These are phyloP conservation scores for Nitzschia sp. DNA, from an alignment of 108 stramenopile species.

Conservation along the genomic window DNA sequence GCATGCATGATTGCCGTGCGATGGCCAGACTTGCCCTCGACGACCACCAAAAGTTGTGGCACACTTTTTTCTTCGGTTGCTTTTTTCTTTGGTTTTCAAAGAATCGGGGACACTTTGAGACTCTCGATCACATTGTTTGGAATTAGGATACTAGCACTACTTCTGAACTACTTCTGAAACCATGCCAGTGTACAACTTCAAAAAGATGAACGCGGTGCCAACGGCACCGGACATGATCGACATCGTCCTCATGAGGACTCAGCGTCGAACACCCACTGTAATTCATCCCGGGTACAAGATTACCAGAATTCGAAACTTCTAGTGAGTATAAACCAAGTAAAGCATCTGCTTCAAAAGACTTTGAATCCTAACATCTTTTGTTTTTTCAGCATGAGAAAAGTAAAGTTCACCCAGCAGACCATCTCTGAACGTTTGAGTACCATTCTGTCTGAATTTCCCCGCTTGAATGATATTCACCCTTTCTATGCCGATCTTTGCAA, in stretches of 20 bases:
- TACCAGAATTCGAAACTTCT: conserved; percentile 93
- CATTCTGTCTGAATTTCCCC: conserved; percentile 95
- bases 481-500: conserved; percentile 99
- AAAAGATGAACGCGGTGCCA: conserved; percentile 96
- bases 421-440: conserved; percentile 88
- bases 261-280: conserved; percentile 96
- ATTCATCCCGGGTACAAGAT: conserved; percentile 99
- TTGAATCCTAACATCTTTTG: background rate
- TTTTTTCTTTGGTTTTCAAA: too few species aligned
- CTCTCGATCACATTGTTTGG: too few species aligned
- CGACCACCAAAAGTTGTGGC: background rate
- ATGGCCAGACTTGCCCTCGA: background rate
- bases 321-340: conserved; percentile 54
- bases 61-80: background rate
- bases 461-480: conserved; percentile 98
- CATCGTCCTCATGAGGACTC: conserved; percentile 95
- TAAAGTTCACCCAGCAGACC: conserved; percentile 98
- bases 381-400: conserved; percentile 91
- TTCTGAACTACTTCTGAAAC: background rate
- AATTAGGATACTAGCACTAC: background rate
- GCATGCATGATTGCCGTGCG: background rate
- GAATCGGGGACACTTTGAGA: too few species aligned
- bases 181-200: conserved; percentile 99
- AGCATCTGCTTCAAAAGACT: background rate
- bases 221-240: conserved; percentile 93